phyloP scores from a whole-genome alignment of 202 grass and related monocot genomes.

The Musa balbisiana region DNA sequence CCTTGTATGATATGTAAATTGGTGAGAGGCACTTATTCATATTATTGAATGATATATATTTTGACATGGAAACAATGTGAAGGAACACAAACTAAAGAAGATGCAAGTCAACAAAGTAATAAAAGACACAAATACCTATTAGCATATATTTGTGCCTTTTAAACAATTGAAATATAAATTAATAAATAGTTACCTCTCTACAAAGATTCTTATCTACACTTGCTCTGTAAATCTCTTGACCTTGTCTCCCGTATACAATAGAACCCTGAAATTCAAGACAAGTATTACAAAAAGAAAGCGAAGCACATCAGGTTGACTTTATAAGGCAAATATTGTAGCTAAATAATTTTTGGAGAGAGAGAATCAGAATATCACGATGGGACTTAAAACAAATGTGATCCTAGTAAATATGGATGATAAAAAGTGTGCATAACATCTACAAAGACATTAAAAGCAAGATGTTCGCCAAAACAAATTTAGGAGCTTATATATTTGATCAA shows the following conservation, averaged over 20 bases:
- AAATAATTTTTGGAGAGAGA: not conserved
- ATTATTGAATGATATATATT: too few species aligned
- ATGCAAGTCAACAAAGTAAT: not conserved
- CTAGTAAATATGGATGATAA: too few species aligned
- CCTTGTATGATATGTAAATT: too few species aligned
- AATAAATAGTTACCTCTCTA: conserved; percentile 42
- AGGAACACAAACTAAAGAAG: too few species aligned
- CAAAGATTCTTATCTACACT: conserved; percentile 60
- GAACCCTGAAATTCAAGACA: conserved; percentile 51
- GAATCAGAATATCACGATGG: too few species aligned
- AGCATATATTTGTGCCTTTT: not conserved
- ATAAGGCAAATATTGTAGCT: not conserved
- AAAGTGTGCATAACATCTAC: too few species aligned
- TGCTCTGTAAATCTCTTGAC: conserved; percentile 62
- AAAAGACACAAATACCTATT: not conserved
- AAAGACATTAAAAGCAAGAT: too few species aligned
- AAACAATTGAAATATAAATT: conserved; percentile 21
- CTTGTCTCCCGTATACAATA: conserved; percentile 66
- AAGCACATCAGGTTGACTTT: not conserved
- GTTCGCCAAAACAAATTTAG: too few species aligned
- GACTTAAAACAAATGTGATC: too few species aligned
- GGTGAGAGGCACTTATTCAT: too few species aligned
- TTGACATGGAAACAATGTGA: too few species aligned
- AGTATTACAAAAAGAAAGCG: not conserved
- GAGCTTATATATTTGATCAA: too few species aligned